These are phyloP conservation scores for Fusarium austroafricanum DNA, from an alignment of 2,329 filamentous ascomycete species.

Conservation along the genomic window DNA sequence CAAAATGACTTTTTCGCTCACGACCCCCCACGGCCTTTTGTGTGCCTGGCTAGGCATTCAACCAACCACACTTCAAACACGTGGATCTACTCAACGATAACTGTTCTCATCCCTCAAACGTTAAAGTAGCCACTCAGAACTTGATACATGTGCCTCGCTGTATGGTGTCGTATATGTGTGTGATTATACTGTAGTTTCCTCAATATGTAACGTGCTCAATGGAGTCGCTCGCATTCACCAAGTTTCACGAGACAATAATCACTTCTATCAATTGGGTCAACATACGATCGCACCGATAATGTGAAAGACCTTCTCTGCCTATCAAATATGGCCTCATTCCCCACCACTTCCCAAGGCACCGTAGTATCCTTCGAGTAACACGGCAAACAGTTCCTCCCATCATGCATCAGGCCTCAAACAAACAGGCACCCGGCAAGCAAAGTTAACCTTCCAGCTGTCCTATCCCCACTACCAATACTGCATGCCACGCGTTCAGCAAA, in stretches of 20 bases:
- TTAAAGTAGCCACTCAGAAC: constrained; percentile 11
- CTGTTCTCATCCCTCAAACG: constrained; percentile 18
- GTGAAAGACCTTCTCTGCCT: background rate
- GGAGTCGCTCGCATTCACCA: background rate
- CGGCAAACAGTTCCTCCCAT: background rate
- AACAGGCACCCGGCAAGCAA: constrained; percentile 3
- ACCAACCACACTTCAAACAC: constrained; percentile 32
- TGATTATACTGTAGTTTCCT: constrained; percentile 6
- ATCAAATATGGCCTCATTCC: constrained; percentile 14
- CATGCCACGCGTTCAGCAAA: constrained; percentile 37
- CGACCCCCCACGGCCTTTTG: background rate
- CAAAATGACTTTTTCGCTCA: background rate
- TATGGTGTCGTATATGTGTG: background rate
- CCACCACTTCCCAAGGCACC: constrained; percentile 1
- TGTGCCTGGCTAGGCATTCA: constrained; percentile 10
- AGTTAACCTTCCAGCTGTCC: background rate
- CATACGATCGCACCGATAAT: constrained; percentile 7
- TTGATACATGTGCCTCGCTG: constrained; percentile 6
- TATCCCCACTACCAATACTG: constrained; percentile 25
- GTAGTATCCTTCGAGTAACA: constrained; percentile 33
- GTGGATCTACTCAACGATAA: constrained; percentile 36
- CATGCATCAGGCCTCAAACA: constrained; percentile 19
- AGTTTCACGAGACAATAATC: constrained; percentile 1
- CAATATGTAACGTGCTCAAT: constrained; percentile 4
- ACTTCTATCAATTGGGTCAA: background rate